Evolutionary conservation across 23 red algal genomes (phyloP).

Genomic region (Cyanidioschyzon merolae): DNA sequence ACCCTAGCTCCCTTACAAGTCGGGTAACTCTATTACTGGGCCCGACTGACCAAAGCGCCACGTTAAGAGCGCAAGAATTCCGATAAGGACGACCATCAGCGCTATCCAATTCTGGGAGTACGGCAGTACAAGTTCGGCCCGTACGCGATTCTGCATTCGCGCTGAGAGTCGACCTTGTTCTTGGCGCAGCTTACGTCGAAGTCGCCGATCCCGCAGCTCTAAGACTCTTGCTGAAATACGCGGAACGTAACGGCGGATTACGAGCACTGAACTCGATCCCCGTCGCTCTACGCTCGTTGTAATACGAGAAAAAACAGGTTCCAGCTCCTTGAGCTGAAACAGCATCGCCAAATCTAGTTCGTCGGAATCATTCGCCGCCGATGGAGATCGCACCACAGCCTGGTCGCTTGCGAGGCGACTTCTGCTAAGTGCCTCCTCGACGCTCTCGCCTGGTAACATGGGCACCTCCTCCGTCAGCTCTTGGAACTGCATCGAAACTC

Average conservation of each 20-base stretch:
- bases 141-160: background rate
- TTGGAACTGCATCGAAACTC: background rate
- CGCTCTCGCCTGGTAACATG: background rate
- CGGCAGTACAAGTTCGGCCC: background rate
- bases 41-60: constrained; percentile 1
- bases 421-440: background rate
- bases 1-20: background rate
- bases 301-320: background rate
- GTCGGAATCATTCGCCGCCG: background rate
- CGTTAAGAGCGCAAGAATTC: background rate
- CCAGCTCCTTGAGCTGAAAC: background rate
- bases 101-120: constrained; percentile 13
- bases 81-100: background rate
- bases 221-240: background rate
- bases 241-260: background rate
- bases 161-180: background rate
- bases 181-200: background rate
- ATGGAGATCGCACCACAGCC: background rate
- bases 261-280: background rate
- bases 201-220: background rate
- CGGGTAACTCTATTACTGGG: constrained; percentile 2
- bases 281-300: background rate
- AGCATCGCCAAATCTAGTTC: background rate
- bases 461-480: constrained; percentile 8
- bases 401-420: background rate